These are phyloP conservation scores for Cytidiella melzeri DNA, from an alignment of 768 basidiomycete genomes.

Conservation along the genomic window DNA sequence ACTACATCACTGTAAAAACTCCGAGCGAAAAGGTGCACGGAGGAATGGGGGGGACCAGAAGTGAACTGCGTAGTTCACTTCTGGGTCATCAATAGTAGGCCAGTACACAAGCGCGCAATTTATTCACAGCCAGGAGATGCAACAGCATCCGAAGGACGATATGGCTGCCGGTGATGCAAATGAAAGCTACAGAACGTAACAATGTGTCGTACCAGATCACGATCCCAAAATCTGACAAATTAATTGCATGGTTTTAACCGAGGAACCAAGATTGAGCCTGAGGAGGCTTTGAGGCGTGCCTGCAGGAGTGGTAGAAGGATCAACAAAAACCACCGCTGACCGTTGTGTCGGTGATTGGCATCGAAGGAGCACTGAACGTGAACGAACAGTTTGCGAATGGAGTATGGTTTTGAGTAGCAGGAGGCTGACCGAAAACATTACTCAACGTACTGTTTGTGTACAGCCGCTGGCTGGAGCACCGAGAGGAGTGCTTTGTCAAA, in stretches of 20 bases:
- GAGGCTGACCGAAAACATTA: slow-evolving; percentile 1
- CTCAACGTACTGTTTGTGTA: too few species aligned
- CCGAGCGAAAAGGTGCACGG: too few species aligned
- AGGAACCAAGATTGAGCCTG: neutral
- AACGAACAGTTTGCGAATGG: slow-evolving; percentile 1
- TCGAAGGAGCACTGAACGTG: slow-evolving; percentile 6
- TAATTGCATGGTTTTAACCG: neutral
- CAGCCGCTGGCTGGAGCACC: slow-evolving; percentile 1
- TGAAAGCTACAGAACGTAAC: too few species aligned
- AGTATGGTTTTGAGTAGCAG: neutral
- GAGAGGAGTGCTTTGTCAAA: slow-evolving; percentile 3
- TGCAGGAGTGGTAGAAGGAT: neutral
- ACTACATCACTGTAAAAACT: too few species aligned
- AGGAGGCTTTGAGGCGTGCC: neutral
- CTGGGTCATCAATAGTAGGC: too few species aligned
- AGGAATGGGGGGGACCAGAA: too few species aligned
- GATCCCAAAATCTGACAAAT: neutral
- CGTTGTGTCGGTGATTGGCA: slow-evolving; percentile 1
- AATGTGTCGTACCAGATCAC: too few species aligned
- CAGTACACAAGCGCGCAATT: too few species aligned
- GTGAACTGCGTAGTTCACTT: too few species aligned
- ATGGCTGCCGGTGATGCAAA: too few species aligned
- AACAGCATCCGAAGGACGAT: too few species aligned
- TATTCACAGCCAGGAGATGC: too few species aligned
- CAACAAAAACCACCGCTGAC: slow-evolving; percentile 3